phyloP scores from a whole-genome alignment of 148 eudicot species.

The Vaccinium corymbosum region DNA sequence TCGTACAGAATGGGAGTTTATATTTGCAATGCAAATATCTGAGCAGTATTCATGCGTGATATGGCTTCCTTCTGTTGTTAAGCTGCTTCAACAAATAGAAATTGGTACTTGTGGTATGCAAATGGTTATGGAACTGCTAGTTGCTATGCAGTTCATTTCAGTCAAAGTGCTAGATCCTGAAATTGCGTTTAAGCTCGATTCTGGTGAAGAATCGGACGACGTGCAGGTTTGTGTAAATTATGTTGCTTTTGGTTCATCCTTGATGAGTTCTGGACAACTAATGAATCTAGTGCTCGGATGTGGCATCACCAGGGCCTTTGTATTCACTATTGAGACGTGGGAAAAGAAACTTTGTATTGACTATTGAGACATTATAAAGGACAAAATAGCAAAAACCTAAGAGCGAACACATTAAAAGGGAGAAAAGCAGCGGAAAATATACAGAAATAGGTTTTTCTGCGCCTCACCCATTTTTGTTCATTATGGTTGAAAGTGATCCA shows the following conservation, averaged over 20 bases:
- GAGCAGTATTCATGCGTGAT: conserved; percentile 70
- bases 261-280: background rate
- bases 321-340: background rate
- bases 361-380: background rate
- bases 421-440: background rate
- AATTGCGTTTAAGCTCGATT: conserved; percentile 62
- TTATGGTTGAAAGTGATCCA: background rate
- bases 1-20: conserved; percentile 69
- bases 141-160: conserved; percentile 55
- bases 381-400: background rate
- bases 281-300: background rate
- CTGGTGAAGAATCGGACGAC: conserved; percentile 39
- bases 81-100: conserved; percentile 52
- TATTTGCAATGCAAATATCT: conserved; percentile 58
- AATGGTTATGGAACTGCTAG: conserved; percentile 40
- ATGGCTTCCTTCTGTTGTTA: conserved; percentile 85
- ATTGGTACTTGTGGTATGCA: conserved; percentile 29
- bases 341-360: background rate
- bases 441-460: background rate
- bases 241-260: background rate
- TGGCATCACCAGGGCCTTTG: conserved; percentile 6
- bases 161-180: conserved; percentile 87
- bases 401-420: background rate
- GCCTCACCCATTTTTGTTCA: background rate
- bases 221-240: conserved; percentile 48